These are phyloP conservation scores for Erodium moschatum DNA, from an alignment of 441 rosid genomes.

Conservation along the genomic window DNA sequence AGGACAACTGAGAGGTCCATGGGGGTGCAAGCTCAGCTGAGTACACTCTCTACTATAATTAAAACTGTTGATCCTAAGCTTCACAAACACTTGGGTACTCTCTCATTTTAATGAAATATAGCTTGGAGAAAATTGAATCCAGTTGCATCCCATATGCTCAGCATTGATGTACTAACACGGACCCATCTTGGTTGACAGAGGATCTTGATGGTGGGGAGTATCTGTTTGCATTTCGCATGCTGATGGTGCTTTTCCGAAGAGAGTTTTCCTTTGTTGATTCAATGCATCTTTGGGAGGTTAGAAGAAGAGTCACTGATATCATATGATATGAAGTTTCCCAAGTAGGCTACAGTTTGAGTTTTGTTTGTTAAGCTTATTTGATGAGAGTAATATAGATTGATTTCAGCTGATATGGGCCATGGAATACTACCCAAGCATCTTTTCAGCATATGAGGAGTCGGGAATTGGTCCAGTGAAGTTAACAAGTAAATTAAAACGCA, in stretches of 20 bases:
- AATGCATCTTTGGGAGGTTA: constrained; percentile 96
- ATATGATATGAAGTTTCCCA: constrained; percentile 13
- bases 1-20: constrained; percentile 57
- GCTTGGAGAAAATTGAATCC: not conserved
- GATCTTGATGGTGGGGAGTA: constrained; percentile 88
- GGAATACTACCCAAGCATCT: constrained; percentile 86
- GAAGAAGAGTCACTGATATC: too few species aligned
- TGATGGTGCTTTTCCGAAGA: constrained; percentile 93
- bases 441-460: constrained; percentile 43
- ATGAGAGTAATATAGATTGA: constrained; percentile 2
- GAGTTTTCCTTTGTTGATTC: constrained; percentile 82
- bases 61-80: constrained; percentile 81
- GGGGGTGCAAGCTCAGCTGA: constrained; percentile 83
- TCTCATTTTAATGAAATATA: constrained; percentile 4
- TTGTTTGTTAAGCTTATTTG: not conserved
- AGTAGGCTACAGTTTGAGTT: not conserved
- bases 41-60: constrained; percentile 68
- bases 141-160: not conserved
- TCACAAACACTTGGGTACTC: constrained; percentile 71
- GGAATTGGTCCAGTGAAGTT: not conserved
- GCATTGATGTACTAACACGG: not conserved
- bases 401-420: constrained; percentile 93
- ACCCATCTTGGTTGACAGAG: constrained; percentile 35
- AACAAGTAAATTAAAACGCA: constrained; percentile 25
- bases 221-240: constrained; percentile 87